Percentiles rank a stretch among this genome's conserved stretches.
Evolutionary conservation across 306 rosid species (phyloP).

Genomic region (Albizia julibrissin): DNA sequence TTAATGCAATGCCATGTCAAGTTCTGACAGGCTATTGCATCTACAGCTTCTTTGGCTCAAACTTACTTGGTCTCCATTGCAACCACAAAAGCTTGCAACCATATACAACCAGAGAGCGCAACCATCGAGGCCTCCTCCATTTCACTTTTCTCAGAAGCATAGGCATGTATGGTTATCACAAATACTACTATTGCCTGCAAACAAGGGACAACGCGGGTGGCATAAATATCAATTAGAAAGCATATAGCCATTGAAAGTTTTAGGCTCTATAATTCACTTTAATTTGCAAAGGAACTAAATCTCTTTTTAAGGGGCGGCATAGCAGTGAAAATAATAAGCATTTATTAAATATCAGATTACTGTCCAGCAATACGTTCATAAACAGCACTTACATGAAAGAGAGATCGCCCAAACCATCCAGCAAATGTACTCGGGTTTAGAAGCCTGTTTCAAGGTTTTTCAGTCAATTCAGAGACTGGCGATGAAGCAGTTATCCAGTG

Average conservation of each 20-base stretch:
- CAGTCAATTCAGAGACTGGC: constrained; percentile 28
- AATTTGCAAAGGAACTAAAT: constrained; percentile 22
- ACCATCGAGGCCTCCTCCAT: constrained; percentile 94
- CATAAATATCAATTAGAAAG: constrained; percentile 26
- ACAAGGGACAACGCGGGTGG: constrained; percentile 5
- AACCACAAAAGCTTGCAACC: constrained; percentile 98
- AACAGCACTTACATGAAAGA: constrained; percentile 83
- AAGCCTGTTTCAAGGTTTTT: constrained; percentile 62
- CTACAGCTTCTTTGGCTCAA: constrained; percentile 11
- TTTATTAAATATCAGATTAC: constrained; percentile 21
- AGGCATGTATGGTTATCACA: constrained; percentile 82
- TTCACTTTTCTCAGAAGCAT: constrained; percentile 90
- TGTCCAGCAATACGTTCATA: constrained; percentile 19
- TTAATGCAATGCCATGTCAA: neutral
- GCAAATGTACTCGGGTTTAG: constrained; percentile 97
- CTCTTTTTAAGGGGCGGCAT: neutral
- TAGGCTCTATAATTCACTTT: constrained; percentile 9
- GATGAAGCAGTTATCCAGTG: constrained; percentile 8
- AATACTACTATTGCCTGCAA: constrained; percentile 89
- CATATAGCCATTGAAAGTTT: constrained; percentile 20
- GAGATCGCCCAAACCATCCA: constrained; percentile 98
- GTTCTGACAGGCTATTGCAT: constrained; percentile 14
- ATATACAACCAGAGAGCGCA: constrained; percentile 94
- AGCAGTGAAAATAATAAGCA: constrained; percentile 21
- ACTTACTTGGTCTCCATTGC: constrained; percentile 94